Evolutionary conservation across 495 filamentous ascomycete species (phyloP), one percentile per base, ranked within the genome.

Genomic region (Clohesyomyces aquaticus): DNA sequence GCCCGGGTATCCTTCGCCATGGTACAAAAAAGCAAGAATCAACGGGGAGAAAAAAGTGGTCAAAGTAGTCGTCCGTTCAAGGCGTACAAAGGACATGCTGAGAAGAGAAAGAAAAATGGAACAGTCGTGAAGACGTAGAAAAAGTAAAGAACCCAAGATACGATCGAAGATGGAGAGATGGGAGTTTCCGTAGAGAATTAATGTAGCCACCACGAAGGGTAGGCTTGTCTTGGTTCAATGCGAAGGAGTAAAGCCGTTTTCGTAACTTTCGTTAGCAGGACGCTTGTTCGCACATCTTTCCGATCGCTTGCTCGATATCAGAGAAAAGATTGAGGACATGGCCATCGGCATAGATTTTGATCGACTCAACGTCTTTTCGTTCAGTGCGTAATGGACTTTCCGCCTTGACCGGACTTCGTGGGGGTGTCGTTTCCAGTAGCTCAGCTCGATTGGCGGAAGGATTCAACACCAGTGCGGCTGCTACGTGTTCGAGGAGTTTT

Each of bases 401-500:
- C 14, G 56, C 52, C 42, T 75, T 74, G 42, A 76, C 73, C 16
- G 78, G 76, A 54, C 76, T 79, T 50, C 72, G 46, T 18, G 78
- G 76, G 8, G 78, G 78, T 12, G 78, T 78, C 14, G 51, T 59
- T 42, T 67, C 67, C 26, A 50, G 50, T 8, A 61, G 18, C 1
- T 64, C 56, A 18, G 12, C 22, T 32, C 57, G 66, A 14, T n/a
- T 19, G 4, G 58, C 52, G 14, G 63, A 16, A 41, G 67, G 67
- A 27, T 68, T 68, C 1, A 72, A 67, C 12, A 68, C 56, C 12
- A 72, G 48, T 12, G 69, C 67, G 2, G 63, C 66, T 11, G 69
- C 71, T 19, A 71, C 67, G 70, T 91, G 88, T 72, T 91, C 88
- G 2, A 91, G 80, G 2, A 91, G 78, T 77, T 89, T 91, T 71